Base-by-base conservation (phyloP, 83 land plant genomes). In the Diphasiastrum complanatum region DNA sequence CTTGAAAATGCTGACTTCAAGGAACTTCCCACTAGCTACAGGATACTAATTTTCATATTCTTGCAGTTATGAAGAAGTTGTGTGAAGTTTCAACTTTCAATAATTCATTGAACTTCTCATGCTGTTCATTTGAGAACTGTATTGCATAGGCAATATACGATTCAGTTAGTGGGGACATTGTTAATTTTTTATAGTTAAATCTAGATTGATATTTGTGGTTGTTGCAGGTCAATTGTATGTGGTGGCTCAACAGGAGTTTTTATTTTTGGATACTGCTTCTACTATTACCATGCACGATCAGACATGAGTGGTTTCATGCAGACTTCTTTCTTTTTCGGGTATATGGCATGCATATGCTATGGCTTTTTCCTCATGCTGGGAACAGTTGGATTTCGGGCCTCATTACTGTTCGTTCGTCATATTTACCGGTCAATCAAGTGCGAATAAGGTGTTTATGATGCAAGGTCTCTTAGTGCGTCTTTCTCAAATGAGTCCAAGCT, bases 301-400 rank as follows among this genome's bases (percentile, higher is more conserved):
- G 58, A 54, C n/a, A 54, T 60, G 62, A 40, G 55, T 10, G 62
- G 62, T 18, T 40, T 60, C 18, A 60, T 60, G 62, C 62, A 60
- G 51, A 60, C 62, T 6, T 60, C 62, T 11, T 60, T 60, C 20
- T 60, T 5, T 40, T 60, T 60, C 20, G 62, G 62, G 3, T 60
- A 60, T 53, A 60, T 40, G 57, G 54, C 62, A 14, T 60, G 62
- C 53, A 23, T 60, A 4, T 60, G 62, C 23, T 60, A 60, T 60
- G 62, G 62, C 4, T 60, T 60, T 26, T 60, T 60, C 51, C 51
- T 60, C 14, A 60, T 60, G 62, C 54, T 60, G 5, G 62, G 62
- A 20, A 12, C 62, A 4, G 51, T 60, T 4, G 62, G 62, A 4
- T 60, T 36, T 26, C 16, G 62, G n/a, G 62, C 62, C 16, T 60